Conservation (phyloP, 257 asterid genomes). For the Rhazya stricta region DNA sequence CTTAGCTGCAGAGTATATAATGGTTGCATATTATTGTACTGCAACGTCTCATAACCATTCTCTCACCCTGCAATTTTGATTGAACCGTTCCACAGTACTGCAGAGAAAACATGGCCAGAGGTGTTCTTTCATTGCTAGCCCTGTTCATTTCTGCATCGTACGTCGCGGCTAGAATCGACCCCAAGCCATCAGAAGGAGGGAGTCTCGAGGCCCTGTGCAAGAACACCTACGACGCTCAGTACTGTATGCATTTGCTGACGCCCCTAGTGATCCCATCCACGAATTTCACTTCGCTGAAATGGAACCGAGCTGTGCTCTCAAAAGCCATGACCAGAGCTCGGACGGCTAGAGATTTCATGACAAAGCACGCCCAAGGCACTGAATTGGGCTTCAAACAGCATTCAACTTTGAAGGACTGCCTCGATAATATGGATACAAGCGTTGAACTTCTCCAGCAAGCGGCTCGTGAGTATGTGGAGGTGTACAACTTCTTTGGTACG, state of each 20-base stretch:
- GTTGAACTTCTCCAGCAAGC: conserved; percentile 17
- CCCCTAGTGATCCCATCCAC: conserved; percentile 5
- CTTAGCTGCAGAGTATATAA: background rate
- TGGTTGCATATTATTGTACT: too few species aligned
- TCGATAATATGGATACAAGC: background rate
- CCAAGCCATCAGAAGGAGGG: background rate
- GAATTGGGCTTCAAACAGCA: conserved; percentile 1
- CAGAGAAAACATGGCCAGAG: background rate
- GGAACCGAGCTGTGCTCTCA: conserved; percentile 17
- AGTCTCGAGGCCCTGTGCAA: conserved; percentile 11
- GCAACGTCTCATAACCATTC: background rate
- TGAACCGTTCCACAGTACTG: background rate
- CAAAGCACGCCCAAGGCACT: background rate
- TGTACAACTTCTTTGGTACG: background rate
- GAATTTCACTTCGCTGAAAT: conserved; percentile 9
- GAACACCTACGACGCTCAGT: background rate
- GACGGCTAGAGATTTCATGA: conserved; percentile 4
- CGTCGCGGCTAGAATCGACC: background rate
- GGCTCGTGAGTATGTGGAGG: conserved; percentile 7
- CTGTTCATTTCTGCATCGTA: conserved; percentile 12
- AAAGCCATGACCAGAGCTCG: conserved; percentile 20
- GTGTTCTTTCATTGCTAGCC: background rate
- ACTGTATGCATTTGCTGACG: conserved; percentile 7
- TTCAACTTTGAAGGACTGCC: background rate
- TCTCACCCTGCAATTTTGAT: background rate